phyloP scores from a whole-genome alignment of 768 basidiomycete species.

The Obba rivulosa region DNA sequence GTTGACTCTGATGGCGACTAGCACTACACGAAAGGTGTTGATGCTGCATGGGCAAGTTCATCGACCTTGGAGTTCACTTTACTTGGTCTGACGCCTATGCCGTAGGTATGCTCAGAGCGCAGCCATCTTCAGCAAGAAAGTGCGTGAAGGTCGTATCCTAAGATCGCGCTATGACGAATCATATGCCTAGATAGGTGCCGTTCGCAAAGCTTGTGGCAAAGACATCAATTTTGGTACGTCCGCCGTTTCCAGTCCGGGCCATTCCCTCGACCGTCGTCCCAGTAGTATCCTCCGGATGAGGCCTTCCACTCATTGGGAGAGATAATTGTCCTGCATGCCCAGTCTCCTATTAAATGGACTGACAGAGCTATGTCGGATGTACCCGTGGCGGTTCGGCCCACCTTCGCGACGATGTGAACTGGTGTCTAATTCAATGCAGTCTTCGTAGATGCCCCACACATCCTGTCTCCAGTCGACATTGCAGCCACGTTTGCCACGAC shows the following conservation, averaged over 20 bases:
- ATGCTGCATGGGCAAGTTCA: conserved; percentile 40
- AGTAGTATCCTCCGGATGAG: too few species aligned
- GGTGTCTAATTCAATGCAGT: conserved; percentile 34
- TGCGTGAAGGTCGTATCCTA: conserved; percentile 26
- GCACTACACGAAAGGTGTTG: conserved; percentile 29
- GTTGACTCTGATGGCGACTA: conserved; percentile 4
- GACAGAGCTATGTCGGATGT: too few species aligned
- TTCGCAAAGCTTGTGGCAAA: conserved; percentile 64
- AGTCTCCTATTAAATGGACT: neutral
- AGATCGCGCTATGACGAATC: neutral
- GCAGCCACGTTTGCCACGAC: conserved; percentile 23
- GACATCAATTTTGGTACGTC: conserved; percentile 56
- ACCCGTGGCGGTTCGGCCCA: too few species aligned
- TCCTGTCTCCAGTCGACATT: conserved; percentile 64
- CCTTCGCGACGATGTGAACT: too few species aligned
- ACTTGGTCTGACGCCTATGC: conserved; percentile 1
- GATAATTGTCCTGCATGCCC: too few species aligned
- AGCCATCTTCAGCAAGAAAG: conserved; percentile 65
- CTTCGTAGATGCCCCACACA: conserved; percentile 66
- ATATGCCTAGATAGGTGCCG: conserved; percentile 53
- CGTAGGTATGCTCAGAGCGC: conserved; percentile 70
- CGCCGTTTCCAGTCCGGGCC: too few species aligned
- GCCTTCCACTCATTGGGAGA: too few species aligned
- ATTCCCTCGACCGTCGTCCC: too few species aligned
- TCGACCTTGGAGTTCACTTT: neutral